A percentile compares a stretch with the other conserved stretches of the same genome.
Evolutionary conservation across 768 basidiomycete genomes (phyloP).

Genomic region (Leccinum olivaceopallidum): DNA sequence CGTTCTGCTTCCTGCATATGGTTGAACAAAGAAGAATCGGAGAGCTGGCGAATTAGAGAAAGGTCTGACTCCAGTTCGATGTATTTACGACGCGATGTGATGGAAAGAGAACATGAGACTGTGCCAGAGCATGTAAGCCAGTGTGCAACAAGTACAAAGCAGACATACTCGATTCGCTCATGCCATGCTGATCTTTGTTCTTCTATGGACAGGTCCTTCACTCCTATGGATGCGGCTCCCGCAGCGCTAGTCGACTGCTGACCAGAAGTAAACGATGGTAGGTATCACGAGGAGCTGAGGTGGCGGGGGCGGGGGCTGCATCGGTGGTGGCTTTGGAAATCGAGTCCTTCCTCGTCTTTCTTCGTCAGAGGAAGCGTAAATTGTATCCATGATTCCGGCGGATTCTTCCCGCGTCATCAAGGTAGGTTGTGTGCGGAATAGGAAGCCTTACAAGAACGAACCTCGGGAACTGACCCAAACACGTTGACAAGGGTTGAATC

Average conservation of each 20-base stretch:
- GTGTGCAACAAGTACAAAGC: not conserved
- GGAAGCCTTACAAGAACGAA: no score
- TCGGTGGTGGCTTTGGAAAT: constrained; percentile 10
- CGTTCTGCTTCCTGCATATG: constrained; percentile 29
- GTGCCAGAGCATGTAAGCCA: constrained; percentile 1
- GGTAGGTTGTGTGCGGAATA: no score
- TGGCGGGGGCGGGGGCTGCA: constrained; percentile 24
- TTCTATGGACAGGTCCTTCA: constrained; percentile 31
- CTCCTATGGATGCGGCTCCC: constrained; percentile 3
- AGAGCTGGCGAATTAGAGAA: constrained; percentile 25
- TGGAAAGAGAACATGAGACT: constrained; percentile 40
- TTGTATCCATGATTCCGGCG: no score
- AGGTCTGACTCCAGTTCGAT: constrained; percentile 36
- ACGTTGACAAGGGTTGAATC: no score
- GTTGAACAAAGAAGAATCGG: constrained; percentile 24
- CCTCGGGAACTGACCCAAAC: no score
- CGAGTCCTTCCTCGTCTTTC: no score
- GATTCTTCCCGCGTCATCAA: no score
- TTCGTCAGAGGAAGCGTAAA: no score
- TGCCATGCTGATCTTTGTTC: constrained; percentile 42
- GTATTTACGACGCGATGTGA: constrained; percentile 35
- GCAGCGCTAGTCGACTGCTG: constrained; percentile 9
- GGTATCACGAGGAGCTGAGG: constrained; percentile 20
- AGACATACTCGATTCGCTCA: constrained; percentile 41
- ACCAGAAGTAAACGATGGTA: constrained; percentile 21